Conservation (phyloP, 192 early-diverging fungal genomes). For the Linnemannia hyalina region DNA sequence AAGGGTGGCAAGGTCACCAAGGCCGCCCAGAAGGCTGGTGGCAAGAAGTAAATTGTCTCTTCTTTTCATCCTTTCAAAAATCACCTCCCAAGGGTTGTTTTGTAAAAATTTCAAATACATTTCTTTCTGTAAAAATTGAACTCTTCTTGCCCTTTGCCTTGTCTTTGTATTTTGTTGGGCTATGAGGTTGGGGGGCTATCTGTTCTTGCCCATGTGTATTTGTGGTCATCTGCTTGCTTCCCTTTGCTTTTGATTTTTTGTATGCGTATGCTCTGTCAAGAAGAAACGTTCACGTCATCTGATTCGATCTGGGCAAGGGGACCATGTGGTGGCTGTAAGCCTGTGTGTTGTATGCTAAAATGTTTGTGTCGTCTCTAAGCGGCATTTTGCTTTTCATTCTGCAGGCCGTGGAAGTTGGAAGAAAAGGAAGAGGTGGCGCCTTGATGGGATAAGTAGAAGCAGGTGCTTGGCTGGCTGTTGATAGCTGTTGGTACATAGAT, state of each 20-base stretch:
- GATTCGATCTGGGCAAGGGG: not conserved
- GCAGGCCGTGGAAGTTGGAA: not conserved
- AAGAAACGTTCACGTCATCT: not conserved
- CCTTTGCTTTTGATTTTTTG: not conserved
- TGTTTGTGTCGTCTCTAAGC: too few species aligned
- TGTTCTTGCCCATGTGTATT: not conserved
- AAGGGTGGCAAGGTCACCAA: slow-evolving; percentile 79
- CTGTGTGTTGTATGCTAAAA: too few species aligned
- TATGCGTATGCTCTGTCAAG: not conserved
- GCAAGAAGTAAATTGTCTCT: slow-evolving; percentile 52
- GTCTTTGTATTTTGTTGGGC: not conserved
- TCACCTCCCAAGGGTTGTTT: slow-evolving; percentile 37
- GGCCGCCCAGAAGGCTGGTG: slow-evolving; percentile 75
- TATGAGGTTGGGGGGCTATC: not conserved
- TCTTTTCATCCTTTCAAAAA: slow-evolving; percentile 18
- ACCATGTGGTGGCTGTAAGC: too few species aligned
- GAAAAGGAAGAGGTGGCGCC: not conserved
- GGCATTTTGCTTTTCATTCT: too few species aligned
- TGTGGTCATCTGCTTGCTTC: not conserved
- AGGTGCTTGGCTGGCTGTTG: not conserved
- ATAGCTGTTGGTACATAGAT: too few species aligned
- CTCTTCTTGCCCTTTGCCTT: not conserved
- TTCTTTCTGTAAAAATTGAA: slow-evolving; percentile 13
- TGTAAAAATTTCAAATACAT: slow-evolving; percentile 28
- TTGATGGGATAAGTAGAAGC: not conserved